Evolutionary conservation across 2,329 filamentous ascomycete genomes (phyloP).

Genomic region (Pseudogymnoascus sp.): DNA sequence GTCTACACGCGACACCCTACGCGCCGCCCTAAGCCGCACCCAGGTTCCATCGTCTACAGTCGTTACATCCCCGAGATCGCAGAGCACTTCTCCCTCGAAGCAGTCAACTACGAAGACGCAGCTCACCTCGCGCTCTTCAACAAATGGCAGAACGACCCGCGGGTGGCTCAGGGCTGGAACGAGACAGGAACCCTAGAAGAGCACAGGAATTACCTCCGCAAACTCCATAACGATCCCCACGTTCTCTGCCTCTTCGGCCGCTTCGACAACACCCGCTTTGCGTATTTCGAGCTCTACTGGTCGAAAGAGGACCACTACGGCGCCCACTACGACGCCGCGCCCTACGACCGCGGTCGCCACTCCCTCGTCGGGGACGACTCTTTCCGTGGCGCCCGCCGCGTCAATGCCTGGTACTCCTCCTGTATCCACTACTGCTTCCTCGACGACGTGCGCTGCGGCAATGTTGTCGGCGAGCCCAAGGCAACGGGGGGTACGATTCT

Average conservation of each 20-base stretch:
- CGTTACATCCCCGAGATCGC: slow-evolving; percentile 68
- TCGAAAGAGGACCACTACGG: slow-evolving; percentile 57
- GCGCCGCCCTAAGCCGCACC: slow-evolving; percentile 61
- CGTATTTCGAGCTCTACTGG: slow-evolving; percentile 78
- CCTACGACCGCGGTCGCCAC: slow-evolving; percentile 52
- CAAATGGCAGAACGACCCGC: slow-evolving; percentile 75
- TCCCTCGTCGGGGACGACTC: slow-evolving; percentile 49
- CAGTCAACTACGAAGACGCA: slow-evolving; percentile 55
- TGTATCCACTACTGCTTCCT: slow-evolving; percentile 56
- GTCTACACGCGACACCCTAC: slow-evolving; percentile 59
- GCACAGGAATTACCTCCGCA: slow-evolving; percentile 61
- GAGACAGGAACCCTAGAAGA: slow-evolving; percentile 68
- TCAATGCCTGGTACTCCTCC: slow-evolving; percentile 53
- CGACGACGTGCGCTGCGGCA: slow-evolving; percentile 49
- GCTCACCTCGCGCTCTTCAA: slow-evolving; percentile 65
- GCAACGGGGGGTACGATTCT: slow-evolving; percentile 61
- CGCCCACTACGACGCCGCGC: slow-evolving; percentile 45
- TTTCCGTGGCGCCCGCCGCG: slow-evolving; percentile 52
- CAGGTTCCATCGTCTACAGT: slow-evolving; percentile 65
- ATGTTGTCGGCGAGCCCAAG: slow-evolving; percentile 62
- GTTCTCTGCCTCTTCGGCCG: slow-evolving; percentile 60
- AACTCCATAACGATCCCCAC: slow-evolving; percentile 63
- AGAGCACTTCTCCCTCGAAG: slow-evolving; percentile 71
- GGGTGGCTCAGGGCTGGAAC: slow-evolving; percentile 73
- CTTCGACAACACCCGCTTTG: slow-evolving; percentile 63